A percentile compares a stretch with the other conserved stretches of the same genome.
These are phyloP conservation scores for Thalassiosira exigua DNA, from an alignment of 352 stramenopile species.

Conservation along the genomic window DNA sequence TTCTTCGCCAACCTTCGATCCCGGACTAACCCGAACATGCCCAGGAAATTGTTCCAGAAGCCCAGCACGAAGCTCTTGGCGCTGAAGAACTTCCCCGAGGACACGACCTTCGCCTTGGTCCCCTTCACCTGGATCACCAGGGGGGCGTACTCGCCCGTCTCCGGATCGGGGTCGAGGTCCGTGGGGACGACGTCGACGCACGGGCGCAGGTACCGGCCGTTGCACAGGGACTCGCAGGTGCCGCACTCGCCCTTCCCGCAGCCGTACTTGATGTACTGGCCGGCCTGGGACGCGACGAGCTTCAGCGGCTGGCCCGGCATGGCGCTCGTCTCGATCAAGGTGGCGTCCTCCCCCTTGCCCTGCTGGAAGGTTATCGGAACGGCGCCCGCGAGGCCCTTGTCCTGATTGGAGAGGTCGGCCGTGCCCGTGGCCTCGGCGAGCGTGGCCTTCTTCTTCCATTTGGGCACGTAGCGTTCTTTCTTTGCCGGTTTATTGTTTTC, in stretches of 20 bases:
- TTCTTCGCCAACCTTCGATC: constrained; percentile 66
- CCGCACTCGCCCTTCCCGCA: constrained; percentile 86
- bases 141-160: constrained; percentile 50
- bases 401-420: constrained; percentile 44
- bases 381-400: constrained; percentile 74
- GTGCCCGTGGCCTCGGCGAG: constrained; percentile 67
- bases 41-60: constrained; percentile 85
- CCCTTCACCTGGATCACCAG: constrained; percentile 74
- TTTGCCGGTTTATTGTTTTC: constrained; percentile 45
- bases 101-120: constrained; percentile 69
- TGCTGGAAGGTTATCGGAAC: constrained; percentile 81
- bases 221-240: constrained; percentile 79
- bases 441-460: constrained; percentile 84
- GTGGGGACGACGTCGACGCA: constrained; percentile 74
- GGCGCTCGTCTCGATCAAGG: constrained; percentile 66
- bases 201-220: constrained; percentile 82
- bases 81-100: constrained; percentile 81
- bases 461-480: constrained; percentile 70
- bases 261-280: constrained; percentile 86
- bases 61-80: constrained; percentile 79
- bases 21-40: constrained; percentile 83
- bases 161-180: constrained; percentile 31
- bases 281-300: constrained; percentile 82
- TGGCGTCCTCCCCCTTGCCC: constrained; percentile 66
- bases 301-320: constrained; percentile 74